A percentile compares a stretch with the other conserved stretches of the same genome.
Evolutionary conservation across 345 rosid genomes (phyloP).

Genomic region (Limnanthes douglasii): DNA sequence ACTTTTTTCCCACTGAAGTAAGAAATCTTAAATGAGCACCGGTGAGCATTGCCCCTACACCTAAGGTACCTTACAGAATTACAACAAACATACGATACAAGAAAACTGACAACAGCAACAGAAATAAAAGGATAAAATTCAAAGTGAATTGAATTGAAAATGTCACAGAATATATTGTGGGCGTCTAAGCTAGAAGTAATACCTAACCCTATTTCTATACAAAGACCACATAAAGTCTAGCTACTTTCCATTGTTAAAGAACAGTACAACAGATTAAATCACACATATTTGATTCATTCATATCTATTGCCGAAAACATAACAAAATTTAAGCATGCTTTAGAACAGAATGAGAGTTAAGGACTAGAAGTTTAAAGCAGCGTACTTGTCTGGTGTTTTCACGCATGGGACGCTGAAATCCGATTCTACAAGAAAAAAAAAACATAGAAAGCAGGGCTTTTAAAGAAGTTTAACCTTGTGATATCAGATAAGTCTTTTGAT

Average conservation of each 20-base stretch:
- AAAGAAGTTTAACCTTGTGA: neutral
- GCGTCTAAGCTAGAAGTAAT: neutral
- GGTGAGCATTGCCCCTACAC: no score
- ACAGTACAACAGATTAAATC: neutral
- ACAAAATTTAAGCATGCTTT: no score
- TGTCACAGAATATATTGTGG: no score
- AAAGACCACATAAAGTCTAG: neutral
- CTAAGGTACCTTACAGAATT: no score
- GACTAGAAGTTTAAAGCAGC: constrained; percentile 1
- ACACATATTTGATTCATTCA: neutral
- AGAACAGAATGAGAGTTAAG: no score
- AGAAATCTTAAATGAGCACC: no score
- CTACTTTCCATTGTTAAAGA: neutral
- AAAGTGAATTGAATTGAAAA: no score
- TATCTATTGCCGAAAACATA: neutral
- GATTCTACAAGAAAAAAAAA: constrained; percentile 12
- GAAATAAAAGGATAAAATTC: no score
- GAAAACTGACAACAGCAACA: no score
- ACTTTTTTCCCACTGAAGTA: no score
- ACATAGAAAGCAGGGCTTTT: neutral
- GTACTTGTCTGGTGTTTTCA: constrained; percentile 92
- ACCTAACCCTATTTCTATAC: neutral
- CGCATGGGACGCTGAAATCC: constrained; percentile 74
- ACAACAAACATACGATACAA: no score
- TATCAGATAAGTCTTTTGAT: no score